Evolutionary conservation across 1,284 basidiomycete genomes (phyloP).

Genomic region (Paramarasmius palmivorus): DNA sequence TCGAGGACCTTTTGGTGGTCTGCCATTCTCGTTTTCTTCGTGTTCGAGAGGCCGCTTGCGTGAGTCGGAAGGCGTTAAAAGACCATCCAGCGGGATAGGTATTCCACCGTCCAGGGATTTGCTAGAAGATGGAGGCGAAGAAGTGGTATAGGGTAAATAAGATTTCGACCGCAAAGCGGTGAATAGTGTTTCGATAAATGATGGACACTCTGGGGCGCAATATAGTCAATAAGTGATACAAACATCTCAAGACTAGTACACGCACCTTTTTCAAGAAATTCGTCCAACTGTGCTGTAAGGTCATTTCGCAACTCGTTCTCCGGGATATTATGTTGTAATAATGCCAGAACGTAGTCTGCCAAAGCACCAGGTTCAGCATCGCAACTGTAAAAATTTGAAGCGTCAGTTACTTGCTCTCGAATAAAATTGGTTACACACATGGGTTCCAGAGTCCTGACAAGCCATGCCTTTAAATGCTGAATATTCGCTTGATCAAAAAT

Average conservation of each 20-base stretch:
- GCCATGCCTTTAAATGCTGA: conserved; percentile 78
- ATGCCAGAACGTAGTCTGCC: conserved; percentile 93
- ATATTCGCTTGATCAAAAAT: conserved; percentile 63
- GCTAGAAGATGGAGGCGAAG: conserved; percentile 39
- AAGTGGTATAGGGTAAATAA: conserved; percentile 68
- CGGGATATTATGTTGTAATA: conserved; percentile 86
- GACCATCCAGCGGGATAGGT: conserved; percentile 72
- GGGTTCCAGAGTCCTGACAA: conserved; percentile 81
- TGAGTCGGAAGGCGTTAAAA: conserved; percentile 55
- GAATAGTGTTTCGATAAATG: conserved; percentile 87
- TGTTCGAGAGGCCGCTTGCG: conserved; percentile 65
- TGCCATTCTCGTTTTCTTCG: conserved; percentile 58
- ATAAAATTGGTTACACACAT: conserved; percentile 52
- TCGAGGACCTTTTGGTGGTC: conserved; percentile 70
- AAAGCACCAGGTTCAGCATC: conserved; percentile 95
- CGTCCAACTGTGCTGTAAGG: conserved; percentile 77
- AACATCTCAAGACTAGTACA: conserved; percentile 12
- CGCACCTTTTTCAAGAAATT: conserved; percentile 89
- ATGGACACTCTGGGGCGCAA: conserved; percentile 56
- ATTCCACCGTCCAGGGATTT: conserved; percentile 61
- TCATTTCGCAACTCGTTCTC: conserved; percentile 84
- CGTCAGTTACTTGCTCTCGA: conserved; percentile 12
- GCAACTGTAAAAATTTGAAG: conserved; percentile 57
- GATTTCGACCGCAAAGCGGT: conserved; percentile 79
- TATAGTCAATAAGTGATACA: conserved; percentile 19